Percentiles rank a stretch among this genome's conserved stretches.
Conservation (phyloP, 176 grass and related monocot genomes). For the Chrysopogon serrulatus region DNA sequence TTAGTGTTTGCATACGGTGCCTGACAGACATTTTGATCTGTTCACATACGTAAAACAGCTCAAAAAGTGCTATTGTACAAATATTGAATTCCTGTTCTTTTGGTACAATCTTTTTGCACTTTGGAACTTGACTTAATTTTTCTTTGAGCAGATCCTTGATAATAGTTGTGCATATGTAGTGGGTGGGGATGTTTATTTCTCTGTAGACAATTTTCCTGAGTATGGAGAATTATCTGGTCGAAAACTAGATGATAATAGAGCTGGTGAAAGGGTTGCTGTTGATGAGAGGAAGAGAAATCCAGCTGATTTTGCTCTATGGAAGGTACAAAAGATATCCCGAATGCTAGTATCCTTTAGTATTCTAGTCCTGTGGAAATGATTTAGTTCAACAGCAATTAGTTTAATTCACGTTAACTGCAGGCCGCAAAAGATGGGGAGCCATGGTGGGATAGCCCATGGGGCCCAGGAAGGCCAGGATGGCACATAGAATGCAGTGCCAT, state of each 20-base stretch:
- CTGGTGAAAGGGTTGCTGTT: constrained; percentile 89
- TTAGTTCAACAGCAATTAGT: neutral
- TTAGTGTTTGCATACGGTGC: neutral
- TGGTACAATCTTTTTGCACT: neutral
- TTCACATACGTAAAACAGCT: neutral
- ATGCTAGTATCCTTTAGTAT: neutral
- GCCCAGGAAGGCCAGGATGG: constrained; percentile 85
- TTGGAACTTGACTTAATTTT: constrained; percentile 9
- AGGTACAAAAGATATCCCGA: constrained; percentile 46
- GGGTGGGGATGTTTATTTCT: constrained; percentile 88
- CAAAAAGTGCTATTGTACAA: neutral
- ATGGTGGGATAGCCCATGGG: constrained; percentile 96
- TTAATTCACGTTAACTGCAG: constrained; percentile 34
- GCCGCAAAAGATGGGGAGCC: constrained; percentile 89
- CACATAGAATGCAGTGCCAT: constrained; percentile 98
- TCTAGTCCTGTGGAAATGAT: neutral
- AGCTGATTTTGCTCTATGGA: constrained; percentile 99
- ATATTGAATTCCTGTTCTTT: neutral
- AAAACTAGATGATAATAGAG: constrained; percentile 94
- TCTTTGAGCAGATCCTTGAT: constrained; percentile 66
- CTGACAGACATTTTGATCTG: neutral
- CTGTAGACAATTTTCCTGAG: constrained; percentile 75
- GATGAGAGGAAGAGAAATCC: constrained; percentile 92
- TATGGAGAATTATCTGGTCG: constrained; percentile 88
- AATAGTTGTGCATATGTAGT: constrained; percentile 80